Percentiles rank a stretch among this genome's conserved stretches.
Conservation (phyloP, 306 rosid species). For the Vigna nakashimae region DNA sequence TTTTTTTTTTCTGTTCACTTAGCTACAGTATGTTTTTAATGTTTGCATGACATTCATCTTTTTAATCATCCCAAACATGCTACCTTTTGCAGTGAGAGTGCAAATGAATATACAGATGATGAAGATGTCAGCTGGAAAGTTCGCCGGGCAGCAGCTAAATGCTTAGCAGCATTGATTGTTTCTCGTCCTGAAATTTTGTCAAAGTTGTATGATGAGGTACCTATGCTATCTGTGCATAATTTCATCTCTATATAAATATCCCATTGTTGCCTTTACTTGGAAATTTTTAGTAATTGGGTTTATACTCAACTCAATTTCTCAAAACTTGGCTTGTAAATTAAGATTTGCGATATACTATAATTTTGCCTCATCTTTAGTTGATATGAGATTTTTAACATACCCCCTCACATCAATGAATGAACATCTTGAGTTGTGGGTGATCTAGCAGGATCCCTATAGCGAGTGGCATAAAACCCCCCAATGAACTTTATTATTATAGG, state of each 20-base stretch:
- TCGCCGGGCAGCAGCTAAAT: constrained; percentile 98
- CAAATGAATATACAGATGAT: constrained; percentile 96
- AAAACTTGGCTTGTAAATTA: too few relatives aligned
- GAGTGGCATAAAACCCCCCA: too few relatives aligned
- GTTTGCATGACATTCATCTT: constrained; percentile 35
- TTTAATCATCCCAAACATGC: constrained; percentile 36
- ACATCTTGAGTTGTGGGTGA: too few relatives aligned
- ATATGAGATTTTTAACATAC: too few relatives aligned
- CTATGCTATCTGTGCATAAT: constrained; percentile 27
- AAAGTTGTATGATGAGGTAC: constrained; percentile 91
- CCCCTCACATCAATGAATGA: too few relatives aligned
- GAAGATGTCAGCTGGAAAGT: constrained; percentile 99
- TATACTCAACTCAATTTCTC: too few relatives aligned
- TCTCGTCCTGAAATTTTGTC: constrained; percentile 98
- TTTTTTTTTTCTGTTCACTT: constrained; percentile 35
- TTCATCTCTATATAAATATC: neutral
- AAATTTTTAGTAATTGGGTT: neutral
- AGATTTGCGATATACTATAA: too few relatives aligned
- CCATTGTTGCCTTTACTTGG: constrained; percentile 11
- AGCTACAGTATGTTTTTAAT: constrained; percentile 27
- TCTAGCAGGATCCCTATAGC: too few relatives aligned
- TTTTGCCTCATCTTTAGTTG: too few relatives aligned
- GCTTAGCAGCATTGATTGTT: constrained; percentile 94
- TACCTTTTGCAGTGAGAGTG: constrained; percentile 84
- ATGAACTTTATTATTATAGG: too few relatives aligned